These are phyloP conservation scores for Diddensiella santjacobensis DNA, from an alignment of 805 yeast genomes.

Conservation along the genomic window DNA sequence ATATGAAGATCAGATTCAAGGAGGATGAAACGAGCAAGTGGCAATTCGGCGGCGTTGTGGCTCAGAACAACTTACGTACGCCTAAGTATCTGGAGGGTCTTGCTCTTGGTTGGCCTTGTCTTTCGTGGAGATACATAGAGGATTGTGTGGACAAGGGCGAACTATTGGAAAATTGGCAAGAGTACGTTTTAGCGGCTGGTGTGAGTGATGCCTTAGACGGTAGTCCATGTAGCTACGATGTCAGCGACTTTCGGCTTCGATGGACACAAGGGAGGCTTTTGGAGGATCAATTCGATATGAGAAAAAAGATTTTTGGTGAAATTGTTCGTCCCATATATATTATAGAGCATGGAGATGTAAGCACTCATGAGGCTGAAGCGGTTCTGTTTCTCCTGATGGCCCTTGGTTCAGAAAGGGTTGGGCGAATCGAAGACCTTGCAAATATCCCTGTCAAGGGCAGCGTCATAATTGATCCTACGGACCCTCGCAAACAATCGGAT, in stretches of 20 bases:
- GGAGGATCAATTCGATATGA: slow-evolving; percentile 26
- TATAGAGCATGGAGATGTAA: slow-evolving; percentile 2
- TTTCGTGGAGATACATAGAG: slow-evolving; percentile 54
- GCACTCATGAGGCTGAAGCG: slow-evolving; percentile 1
- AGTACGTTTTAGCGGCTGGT: slow-evolving; percentile 71
- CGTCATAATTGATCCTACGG: slow-evolving; percentile 20
- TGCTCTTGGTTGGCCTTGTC: slow-evolving; percentile 82
- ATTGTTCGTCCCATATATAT: slow-evolving; percentile 24
- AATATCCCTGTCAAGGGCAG: slow-evolving; percentile 14
- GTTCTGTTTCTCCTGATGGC: slow-evolving; percentile 9
- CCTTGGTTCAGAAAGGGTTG: slow-evolving; percentile 6
- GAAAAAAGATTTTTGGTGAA: slow-evolving; percentile 20
- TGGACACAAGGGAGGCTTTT: slow-evolving; percentile 23
- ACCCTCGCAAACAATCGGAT: slow-evolving; percentile 5
- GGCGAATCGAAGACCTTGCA: not conserved
- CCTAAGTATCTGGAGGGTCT: slow-evolving; percentile 72
- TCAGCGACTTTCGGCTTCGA: slow-evolving; percentile 20
- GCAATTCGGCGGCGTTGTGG: slow-evolving; percentile 61
- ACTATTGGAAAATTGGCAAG: slow-evolving; percentile 41
- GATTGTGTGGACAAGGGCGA: slow-evolving; percentile 41
- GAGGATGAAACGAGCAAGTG: not conserved
- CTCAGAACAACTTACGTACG: slow-evolving; percentile 58
- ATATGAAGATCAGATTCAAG: slow-evolving; percentile 6
- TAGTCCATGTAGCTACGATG: slow-evolving; percentile 23
- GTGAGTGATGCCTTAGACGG: slow-evolving; percentile 45